Conservation (phyloP, 2,329 filamentous ascomycete genomes). For the Zalaria obscura region DNA sequence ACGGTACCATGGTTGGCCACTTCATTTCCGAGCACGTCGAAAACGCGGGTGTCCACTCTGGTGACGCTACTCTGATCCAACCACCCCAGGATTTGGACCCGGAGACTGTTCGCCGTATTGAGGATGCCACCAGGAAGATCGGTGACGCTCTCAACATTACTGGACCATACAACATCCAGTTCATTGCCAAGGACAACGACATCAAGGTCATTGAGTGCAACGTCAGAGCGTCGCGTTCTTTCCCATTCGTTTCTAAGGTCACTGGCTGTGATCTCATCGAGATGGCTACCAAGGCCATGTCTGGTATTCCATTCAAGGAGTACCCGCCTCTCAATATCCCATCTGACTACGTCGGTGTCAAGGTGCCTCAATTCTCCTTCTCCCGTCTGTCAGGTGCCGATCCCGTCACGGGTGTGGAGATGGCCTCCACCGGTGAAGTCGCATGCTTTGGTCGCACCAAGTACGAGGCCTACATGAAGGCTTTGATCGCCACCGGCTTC, state of each 20-base stretch:
- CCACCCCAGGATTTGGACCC: slow-evolving; percentile 85
- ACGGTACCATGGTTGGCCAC: slow-evolving; percentile 81
- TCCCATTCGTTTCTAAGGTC: slow-evolving; percentile 96
- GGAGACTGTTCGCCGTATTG: slow-evolving; percentile 81
- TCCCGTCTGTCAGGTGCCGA: slow-evolving; percentile 91
- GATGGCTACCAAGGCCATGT: slow-evolving; percentile 96
- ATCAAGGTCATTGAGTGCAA: slow-evolving; percentile 99
- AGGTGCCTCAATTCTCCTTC: slow-evolving; percentile 98
- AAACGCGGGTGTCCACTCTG: slow-evolving; percentile 95
- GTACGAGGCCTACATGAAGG: slow-evolving; percentile 96
- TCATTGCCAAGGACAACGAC: slow-evolving; percentile 98
- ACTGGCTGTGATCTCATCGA: slow-evolving; percentile 97
- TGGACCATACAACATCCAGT: slow-evolving; percentile 96
- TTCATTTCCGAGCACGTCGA: slow-evolving; percentile 99
- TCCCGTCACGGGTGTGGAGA: slow-evolving; percentile 92
- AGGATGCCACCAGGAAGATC: slow-evolving; percentile 91
- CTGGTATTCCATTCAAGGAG: slow-evolving; percentile 64
- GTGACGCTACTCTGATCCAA: slow-evolving; percentile 88
- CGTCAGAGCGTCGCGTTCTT: slow-evolving; percentile 86
- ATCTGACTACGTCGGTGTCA: slow-evolving; percentile 80
- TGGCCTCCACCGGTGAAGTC: slow-evolving; percentile 97
- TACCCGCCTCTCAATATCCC: slow-evolving; percentile 69
- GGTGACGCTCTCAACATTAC: slow-evolving; percentile 88
- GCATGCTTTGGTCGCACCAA: slow-evolving; percentile 92
- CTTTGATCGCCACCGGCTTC: slow-evolving; percentile 88